Conservation (phyloP, 768 basidiomycete genomes). For the Suillus brevipes region DNA sequence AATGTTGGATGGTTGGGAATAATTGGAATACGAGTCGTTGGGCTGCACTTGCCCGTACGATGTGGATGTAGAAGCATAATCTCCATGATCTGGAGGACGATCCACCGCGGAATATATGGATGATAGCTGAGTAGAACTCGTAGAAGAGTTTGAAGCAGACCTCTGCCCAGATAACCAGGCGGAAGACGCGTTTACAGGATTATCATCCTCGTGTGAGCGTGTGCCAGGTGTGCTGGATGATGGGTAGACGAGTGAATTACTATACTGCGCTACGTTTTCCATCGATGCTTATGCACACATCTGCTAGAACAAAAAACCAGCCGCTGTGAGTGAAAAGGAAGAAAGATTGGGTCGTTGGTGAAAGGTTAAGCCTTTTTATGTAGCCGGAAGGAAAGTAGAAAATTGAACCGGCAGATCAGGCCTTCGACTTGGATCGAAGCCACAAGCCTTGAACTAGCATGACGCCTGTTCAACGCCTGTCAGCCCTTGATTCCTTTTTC, state of each 20-base stretch:
- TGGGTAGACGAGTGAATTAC: slow-evolving; percentile 33
- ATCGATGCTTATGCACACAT: slow-evolving; percentile 36
- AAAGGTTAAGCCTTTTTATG: slow-evolving; percentile 31
- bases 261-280: slow-evolving; percentile 38
- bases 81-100: slow-evolving; percentile 40
- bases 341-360: slow-evolving; percentile 32
- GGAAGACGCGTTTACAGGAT: slow-evolving; percentile 27
- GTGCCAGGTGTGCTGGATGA: slow-evolving; percentile 28
- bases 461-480: slow-evolving; percentile 10
- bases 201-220: slow-evolving; percentile 23
- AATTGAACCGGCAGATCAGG: slow-evolving; percentile 11
- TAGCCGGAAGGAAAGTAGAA: slow-evolving; percentile 10
- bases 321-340: slow-evolving; percentile 26
- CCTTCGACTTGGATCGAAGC: slow-evolving; percentile 6
- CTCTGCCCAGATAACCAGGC: slow-evolving; percentile 27
- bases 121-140: slow-evolving; percentile 26
- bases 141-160: slow-evolving; percentile 17
- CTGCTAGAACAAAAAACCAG: slow-evolving; percentile 25
- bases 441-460: slow-evolving; percentile 2
- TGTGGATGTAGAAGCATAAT: slow-evolving; percentile 30
- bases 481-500: slow-evolving; percentile 12
- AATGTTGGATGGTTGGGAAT: slow-evolving; percentile 30
- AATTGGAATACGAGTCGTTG: slow-evolving; percentile 29
- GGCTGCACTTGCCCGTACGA: slow-evolving; percentile 21
- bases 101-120: slow-evolving; percentile 41